A percentile compares a stretch with the other conserved stretches of the same genome.
phyloP scores from a whole-genome alignment of 495 filamentous ascomycete genomes.

The Staphylotrichum tortipilum region DNA sequence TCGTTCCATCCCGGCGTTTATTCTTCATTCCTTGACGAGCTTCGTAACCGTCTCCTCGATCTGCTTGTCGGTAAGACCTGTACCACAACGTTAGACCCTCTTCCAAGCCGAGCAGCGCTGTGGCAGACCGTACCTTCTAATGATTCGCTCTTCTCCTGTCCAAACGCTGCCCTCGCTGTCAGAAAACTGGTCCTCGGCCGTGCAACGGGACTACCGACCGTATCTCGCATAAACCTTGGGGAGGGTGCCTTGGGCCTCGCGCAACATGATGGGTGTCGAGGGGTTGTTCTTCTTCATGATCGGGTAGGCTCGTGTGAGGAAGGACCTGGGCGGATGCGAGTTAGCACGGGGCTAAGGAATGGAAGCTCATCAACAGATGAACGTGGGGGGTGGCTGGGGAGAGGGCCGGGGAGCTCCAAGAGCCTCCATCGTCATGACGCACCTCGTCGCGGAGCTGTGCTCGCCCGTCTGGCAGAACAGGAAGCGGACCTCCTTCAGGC shows the following conservation, averaged over 20 bases:
- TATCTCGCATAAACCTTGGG: conserved; percentile 90
- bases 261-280: conserved; percentile 83
- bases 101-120: neutral
- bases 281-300: conserved; percentile 99
- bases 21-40: conserved; percentile 56
- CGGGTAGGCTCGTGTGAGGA: conserved; percentile 85
- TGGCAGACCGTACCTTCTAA: conserved; percentile 54
- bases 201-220: conserved; percentile 47
- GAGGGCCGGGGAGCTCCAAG: too few relatives aligned
- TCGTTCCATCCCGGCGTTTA: neutral
- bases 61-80: conserved; percentile 81
- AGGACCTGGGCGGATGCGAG: conserved; percentile 54
- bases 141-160: conserved; percentile 77
- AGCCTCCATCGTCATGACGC: conserved; percentile 14
- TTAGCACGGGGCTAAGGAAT: conserved; percentile 3
- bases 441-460: conserved; percentile 80
- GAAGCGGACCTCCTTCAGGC: conserved; percentile 92
- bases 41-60: conserved; percentile 82
- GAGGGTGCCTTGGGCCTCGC: conserved; percentile 73
- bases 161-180: conserved; percentile 52
- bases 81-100: conserved; percentile 1
- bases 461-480: conserved; percentile 90
- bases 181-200: neutral
- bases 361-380: neutral
- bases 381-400: too few relatives aligned